Conservation (phyloP, 352 stramenopile genomes). For the Phytopythium chamaehyphon region DNA sequence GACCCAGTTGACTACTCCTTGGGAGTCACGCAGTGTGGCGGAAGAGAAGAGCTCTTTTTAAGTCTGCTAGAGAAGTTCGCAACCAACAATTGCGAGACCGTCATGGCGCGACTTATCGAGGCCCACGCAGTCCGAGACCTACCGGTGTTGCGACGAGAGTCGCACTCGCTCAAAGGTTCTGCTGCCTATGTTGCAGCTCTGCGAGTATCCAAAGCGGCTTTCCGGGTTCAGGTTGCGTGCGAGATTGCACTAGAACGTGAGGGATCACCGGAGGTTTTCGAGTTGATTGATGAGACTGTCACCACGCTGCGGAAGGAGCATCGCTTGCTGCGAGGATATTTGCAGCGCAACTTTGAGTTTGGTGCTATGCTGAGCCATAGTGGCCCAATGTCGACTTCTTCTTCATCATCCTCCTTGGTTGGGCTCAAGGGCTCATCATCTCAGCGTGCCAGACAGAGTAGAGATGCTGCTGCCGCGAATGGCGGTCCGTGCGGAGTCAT, state of each 20-base stretch:
- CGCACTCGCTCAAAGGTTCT: conserved; percentile 78
- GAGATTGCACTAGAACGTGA: conserved; percentile 55
- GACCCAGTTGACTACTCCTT: conserved; percentile 78
- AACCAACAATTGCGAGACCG: conserved; percentile 42
- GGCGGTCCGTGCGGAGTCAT: conserved; percentile 1
- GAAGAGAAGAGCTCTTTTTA: conserved; percentile 71
- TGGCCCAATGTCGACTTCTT: neutral
- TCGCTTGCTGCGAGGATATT: conserved; percentile 58
- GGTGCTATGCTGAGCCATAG: conserved; percentile 5
- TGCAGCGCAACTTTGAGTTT: conserved; percentile 82
- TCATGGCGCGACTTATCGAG: conserved; percentile 51
- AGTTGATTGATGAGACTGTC: conserved; percentile 40
- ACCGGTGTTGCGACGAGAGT: conserved; percentile 48
- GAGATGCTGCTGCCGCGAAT: conserved; percentile 1
- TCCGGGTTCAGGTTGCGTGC: conserved; percentile 72
- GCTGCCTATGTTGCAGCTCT: conserved; percentile 76
- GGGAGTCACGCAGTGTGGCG: conserved; percentile 77
- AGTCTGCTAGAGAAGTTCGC: conserved; percentile 78
- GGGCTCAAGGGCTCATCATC: neutral
- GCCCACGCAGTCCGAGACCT: conserved; percentile 48
- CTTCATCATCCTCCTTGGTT: neutral
- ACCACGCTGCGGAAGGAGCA: conserved; percentile 58
- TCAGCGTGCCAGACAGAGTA: conserved; percentile 2
- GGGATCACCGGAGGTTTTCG: conserved; percentile 8
- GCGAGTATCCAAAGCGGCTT: conserved; percentile 74